Evolutionary conservation across 768 basidiomycete species (phyloP).

Genomic region (Naganishia vaughanmartiniae): DNA sequence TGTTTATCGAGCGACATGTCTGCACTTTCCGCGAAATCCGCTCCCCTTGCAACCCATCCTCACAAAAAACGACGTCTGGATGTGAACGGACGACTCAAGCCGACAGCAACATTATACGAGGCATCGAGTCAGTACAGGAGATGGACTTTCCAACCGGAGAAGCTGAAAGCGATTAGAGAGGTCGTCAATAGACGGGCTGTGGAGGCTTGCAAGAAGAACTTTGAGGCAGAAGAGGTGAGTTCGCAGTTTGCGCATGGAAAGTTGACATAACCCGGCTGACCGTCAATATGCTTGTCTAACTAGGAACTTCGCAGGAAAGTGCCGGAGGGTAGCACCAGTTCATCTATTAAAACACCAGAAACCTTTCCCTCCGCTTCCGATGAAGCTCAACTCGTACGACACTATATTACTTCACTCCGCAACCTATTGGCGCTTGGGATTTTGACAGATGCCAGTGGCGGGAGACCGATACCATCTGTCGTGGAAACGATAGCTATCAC

Average conservation of each 20-base stretch:
- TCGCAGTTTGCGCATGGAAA: background rate
- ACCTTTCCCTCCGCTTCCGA: conserved; percentile 68
- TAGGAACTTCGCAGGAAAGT: conserved; percentile 29
- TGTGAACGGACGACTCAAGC: conserved; percentile 21
- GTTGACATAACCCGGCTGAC: background rate
- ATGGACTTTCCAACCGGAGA: conserved; percentile 80
- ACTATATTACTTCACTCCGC: conserved; percentile 85
- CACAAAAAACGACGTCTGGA: conserved; percentile 10
- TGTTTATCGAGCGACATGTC: background rate
- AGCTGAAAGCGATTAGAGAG: conserved; percentile 62
- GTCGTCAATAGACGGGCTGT: conserved; percentile 75
- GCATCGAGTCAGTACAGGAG: conserved; percentile 60
- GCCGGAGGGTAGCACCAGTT: conserved; percentile 28
- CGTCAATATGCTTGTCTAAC: background rate
- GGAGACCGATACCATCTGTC: conserved; percentile 71
- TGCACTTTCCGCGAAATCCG: background rate
- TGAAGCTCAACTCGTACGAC: conserved; percentile 80
- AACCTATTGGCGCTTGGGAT: conserved; percentile 63
- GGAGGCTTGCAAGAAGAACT: conserved; percentile 68
- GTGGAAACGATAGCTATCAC: conserved; percentile 88
- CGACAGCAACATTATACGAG: conserved; percentile 39
- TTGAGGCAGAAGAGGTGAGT: conserved; percentile 74
- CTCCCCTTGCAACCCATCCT: background rate
- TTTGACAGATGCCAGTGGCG: conserved; percentile 55
- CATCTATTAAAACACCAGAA: conserved; percentile 36